phyloP scores from a whole-genome alignment of 345 rosid species.

The Carallia pectinifolia region DNA sequence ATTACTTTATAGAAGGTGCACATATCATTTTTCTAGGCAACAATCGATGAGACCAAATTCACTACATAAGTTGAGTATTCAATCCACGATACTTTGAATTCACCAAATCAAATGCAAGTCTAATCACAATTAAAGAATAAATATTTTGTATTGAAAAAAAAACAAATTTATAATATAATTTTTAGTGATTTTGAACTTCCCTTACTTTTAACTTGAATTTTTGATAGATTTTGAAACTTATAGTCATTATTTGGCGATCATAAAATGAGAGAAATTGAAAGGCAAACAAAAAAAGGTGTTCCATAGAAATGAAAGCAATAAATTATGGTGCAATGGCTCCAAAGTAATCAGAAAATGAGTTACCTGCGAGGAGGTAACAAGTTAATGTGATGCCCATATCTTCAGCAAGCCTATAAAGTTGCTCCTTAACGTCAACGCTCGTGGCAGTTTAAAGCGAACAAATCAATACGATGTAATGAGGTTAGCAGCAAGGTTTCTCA shows the following conservation, averaged over 20 bases:
- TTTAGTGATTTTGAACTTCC: too few species aligned
- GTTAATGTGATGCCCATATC: constrained; percentile 71
- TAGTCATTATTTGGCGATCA: too few species aligned
- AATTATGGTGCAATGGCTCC: neutral
- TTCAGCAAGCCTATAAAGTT: constrained; percentile 76
- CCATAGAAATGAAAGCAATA: neutral
- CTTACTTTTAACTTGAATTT: too few species aligned
- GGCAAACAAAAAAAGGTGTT: neutral
- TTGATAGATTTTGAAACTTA: too few species aligned
- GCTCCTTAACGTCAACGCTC: constrained; percentile 95
- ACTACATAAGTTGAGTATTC: neutral
- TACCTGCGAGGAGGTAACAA: constrained; percentile 93
- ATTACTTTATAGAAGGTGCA: neutral
- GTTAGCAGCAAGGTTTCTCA: neutral
- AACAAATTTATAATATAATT: too few species aligned
- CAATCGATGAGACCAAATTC: too few species aligned
- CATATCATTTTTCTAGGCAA: neutral
- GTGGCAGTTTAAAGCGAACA: constrained; percentile 44
- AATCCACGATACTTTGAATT: too few species aligned
- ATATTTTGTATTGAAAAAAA: too few species aligned
- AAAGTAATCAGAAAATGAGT: constrained; percentile 12
- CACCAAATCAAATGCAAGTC: too few species aligned
- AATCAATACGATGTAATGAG: neutral
- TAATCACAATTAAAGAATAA: too few species aligned
- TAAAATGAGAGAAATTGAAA: neutral